Conservation (phyloP, 352 stramenopile genomes). For the Globisporangium yorkense region DNA sequence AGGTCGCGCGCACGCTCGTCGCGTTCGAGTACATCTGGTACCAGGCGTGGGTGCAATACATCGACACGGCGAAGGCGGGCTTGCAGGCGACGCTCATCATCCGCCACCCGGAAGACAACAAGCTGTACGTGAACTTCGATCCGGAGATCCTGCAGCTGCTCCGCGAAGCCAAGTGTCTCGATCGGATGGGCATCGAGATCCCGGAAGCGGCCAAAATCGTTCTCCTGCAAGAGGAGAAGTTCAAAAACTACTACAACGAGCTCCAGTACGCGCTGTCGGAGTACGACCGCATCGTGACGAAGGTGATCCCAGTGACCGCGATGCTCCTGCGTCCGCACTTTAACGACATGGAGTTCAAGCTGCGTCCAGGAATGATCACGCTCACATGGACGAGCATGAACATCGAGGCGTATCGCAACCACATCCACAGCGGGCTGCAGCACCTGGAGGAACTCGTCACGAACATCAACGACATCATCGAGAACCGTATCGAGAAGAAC, state of each 20-base stretch:
- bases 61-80: slow-evolving; percentile 96
- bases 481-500: slow-evolving; percentile 99
- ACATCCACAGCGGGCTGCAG: slow-evolving; percentile 90
- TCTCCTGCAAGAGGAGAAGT: slow-evolving; percentile 97
- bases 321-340: slow-evolving; percentile 96
- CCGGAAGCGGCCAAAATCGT: slow-evolving; percentile 97
- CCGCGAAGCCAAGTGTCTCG: slow-evolving; percentile 96
- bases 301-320: slow-evolving; percentile 97
- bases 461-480: slow-evolving; percentile 99
- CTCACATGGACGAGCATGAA: slow-evolving; percentile 99
- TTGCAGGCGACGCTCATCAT: slow-evolving; percentile 98
- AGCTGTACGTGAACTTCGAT: slow-evolving; percentile 99
- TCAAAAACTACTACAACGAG: slow-evolving; percentile 99
- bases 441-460: slow-evolving; percentile 96
- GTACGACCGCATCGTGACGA: slow-evolving; percentile 96
- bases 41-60: slow-evolving; percentile 97
- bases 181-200: slow-evolving; percentile 98
- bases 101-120: slow-evolving; percentile 96
- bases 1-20: slow-evolving; percentile 96
- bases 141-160: slow-evolving; percentile 97
- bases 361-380: slow-evolving; percentile 98
- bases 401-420: slow-evolving; percentile 96
- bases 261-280: slow-evolving; percentile 96
- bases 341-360: slow-evolving; percentile 99
- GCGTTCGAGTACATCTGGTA: slow-evolving; percentile 99